Evolutionary conservation across 2,329 filamentous ascomycete species (phyloP).

Genomic region (Coniochaeta prunicola): DNA sequence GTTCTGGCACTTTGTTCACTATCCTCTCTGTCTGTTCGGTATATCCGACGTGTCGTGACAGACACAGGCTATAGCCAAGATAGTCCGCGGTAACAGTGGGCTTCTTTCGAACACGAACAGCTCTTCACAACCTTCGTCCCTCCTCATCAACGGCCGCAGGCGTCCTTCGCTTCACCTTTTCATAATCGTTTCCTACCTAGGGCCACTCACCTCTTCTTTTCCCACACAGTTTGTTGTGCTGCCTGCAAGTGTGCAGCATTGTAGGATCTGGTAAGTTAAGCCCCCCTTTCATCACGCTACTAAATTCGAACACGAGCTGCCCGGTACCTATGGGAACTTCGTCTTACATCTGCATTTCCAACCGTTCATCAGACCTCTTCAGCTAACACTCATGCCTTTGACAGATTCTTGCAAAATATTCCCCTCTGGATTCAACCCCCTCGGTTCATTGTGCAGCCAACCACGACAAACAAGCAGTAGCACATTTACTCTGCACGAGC

Average conservation of each 20-base stretch:
- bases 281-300: background rate
- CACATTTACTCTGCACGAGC: background rate
- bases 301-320: background rate
- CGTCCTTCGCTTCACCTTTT: slow-evolving; percentile 39
- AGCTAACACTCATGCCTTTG: background rate
- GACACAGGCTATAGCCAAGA: slow-evolving; percentile 10
- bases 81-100: slow-evolving; percentile 40
- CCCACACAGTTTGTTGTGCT: slow-evolving; percentile 13
- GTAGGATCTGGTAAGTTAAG: background rate
- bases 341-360: background rate
- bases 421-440: background rate
- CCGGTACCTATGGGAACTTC: background rate
- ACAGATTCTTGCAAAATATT: background rate
- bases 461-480: background rate
- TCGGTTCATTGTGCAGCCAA: background rate
- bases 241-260: background rate
- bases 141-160: slow-evolving; percentile 42
- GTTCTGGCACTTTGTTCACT: slow-evolving; percentile 11
- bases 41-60: slow-evolving; percentile 14
- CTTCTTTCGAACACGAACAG: slow-evolving; percentile 29
- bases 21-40: slow-evolving; percentile 5
- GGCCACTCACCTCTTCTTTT: background rate
- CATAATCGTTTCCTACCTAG: slow-evolving; percentile 17
- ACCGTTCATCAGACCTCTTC: background rate
- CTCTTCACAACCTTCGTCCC: slow-evolving; percentile 24